Conservation (phyloP, 495 filamentous ascomycete species). For the Trichoderma virens region DNA sequence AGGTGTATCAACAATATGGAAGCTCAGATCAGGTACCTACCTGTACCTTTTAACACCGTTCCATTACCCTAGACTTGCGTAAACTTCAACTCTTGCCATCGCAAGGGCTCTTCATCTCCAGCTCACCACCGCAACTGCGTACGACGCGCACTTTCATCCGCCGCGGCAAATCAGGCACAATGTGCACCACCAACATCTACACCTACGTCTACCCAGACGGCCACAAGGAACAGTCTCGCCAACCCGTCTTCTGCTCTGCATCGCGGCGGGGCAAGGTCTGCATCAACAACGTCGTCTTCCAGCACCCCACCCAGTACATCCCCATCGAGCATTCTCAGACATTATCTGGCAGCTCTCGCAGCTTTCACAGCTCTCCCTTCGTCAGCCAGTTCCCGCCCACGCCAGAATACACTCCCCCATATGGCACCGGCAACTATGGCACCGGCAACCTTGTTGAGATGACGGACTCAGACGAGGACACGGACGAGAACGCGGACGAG, state of each 20-base stretch:
- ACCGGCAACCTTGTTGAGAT: neutral
- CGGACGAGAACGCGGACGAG: neutral
- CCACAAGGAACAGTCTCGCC: slow-evolving; percentile 9
- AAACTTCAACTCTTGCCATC: no score
- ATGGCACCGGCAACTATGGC: no score
- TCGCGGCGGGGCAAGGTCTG: slow-evolving; percentile 10
- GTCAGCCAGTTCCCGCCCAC: slow-evolving; percentile 9
- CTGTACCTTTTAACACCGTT: no score
- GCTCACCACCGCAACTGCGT: neutral
- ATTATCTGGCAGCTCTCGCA: neutral
- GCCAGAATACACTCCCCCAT: slow-evolving; percentile 10
- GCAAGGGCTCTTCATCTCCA: no score
- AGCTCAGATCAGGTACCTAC: no score
- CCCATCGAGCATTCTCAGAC: neutral
- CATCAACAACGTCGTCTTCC: slow-evolving; percentile 10
- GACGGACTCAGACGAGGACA: neutral
- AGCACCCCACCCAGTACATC: slow-evolving; percentile 8
- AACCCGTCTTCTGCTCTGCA: neutral
- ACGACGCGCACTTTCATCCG: neutral
- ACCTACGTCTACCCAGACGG: slow-evolving; percentile 13
- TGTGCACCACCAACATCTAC: slow-evolving; percentile 13
- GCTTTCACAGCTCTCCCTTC: neutral
- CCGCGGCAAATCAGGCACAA: slow-evolving; percentile 2
- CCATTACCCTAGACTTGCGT: neutral
- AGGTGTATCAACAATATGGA: no score